Conservation (phyloP, 495 filamentous ascomycete genomes). For the Margaritispora aquatica region DNA sequence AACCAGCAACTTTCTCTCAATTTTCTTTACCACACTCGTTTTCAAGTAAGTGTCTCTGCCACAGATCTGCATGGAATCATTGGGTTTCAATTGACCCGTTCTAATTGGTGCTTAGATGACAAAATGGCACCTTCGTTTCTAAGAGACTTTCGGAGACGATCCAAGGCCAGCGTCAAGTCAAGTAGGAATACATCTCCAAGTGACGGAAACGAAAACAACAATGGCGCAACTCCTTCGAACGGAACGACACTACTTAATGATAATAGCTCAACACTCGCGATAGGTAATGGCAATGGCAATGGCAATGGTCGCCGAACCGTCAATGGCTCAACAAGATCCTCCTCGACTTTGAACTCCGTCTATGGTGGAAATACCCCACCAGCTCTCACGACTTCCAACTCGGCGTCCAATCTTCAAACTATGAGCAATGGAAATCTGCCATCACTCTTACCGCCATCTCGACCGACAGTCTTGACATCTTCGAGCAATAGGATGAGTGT, state of each 20-base stretch:
- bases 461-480: constrained; percentile 35
- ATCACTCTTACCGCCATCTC: constrained; percentile 37
- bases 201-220: constrained; percentile 25
- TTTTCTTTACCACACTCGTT: not conserved
- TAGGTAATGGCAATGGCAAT: no score
- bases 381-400: constrained; percentile 27
- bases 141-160: constrained; percentile 69
- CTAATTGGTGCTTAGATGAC: constrained; percentile 3
- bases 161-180: constrained; percentile 58
- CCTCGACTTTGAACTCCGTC: constrained; percentile 57
- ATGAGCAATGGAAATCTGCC: constrained; percentile 26
- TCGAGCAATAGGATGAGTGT: constrained; percentile 44
- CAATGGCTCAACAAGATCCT: constrained; percentile 47
- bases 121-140: constrained; percentile 56
- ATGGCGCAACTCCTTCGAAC: not conserved
- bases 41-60: not conserved
- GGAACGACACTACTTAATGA: not conserved
- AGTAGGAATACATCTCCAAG: constrained; percentile 50
- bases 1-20: not conserved
- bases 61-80: not conserved
- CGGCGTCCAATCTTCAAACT: constrained; percentile 49
- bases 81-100: not conserved
- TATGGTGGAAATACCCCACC: constrained; percentile 48
- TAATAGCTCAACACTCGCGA: not conserved
- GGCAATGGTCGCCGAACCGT: not conserved